Percentiles rank a stretch among this genome's conserved stretches.
Evolutionary conservation across 441 rosid species (phyloP).

Genomic region (Sinapis alba): DNA sequence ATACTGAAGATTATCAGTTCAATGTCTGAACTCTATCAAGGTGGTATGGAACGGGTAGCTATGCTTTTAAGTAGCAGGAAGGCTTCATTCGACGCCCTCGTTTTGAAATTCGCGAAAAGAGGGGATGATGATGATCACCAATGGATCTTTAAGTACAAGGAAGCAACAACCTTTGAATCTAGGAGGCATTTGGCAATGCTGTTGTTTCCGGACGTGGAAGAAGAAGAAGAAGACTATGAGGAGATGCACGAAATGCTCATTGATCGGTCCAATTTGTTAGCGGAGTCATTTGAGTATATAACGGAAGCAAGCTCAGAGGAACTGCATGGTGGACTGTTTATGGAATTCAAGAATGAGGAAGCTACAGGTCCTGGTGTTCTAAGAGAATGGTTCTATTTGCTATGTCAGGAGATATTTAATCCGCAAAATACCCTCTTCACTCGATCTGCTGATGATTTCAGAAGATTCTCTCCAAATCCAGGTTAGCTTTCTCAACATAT

Average conservation of each 20-base stretch:
- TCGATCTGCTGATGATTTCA: slow-evolving; percentile 72
- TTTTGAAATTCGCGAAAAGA: slow-evolving; percentile 63
- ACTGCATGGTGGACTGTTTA: slow-evolving; percentile 71
- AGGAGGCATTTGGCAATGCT: slow-evolving; percentile 88
- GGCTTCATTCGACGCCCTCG: slow-evolving; percentile 52
- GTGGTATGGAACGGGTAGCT: slow-evolving; percentile 59
- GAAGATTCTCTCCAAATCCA: slow-evolving; percentile 93
- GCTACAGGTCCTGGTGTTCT: slow-evolving; percentile 96
- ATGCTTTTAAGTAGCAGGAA: slow-evolving; percentile 50
- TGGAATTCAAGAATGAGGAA: slow-evolving; percentile 98
- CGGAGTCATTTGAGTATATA: slow-evolving; percentile 88
- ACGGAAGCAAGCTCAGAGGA: slow-evolving; percentile 57
- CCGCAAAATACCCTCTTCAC: slow-evolving; percentile 73
- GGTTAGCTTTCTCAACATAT: slow-evolving; percentile 47
- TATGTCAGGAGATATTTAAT: slow-evolving; percentile 74
- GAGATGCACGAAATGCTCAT: slow-evolving; percentile 96
- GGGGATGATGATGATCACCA: slow-evolving; percentile 53
- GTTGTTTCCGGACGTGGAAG: slow-evolving; percentile 78
- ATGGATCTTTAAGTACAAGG: slow-evolving; percentile 83
- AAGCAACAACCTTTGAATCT: slow-evolving; percentile 77
- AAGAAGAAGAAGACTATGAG: slow-evolving; percentile 65
- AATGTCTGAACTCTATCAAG: slow-evolving; percentile 61
- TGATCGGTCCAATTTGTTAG: slow-evolving; percentile 81
- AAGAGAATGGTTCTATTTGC: slow-evolving; percentile 88
- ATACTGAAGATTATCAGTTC: slow-evolving; percentile 69